Base-by-base conservation (phyloP, 2,329 filamentous ascomycete genomes). In the Neoscytalidium dimidiatum region DNA sequence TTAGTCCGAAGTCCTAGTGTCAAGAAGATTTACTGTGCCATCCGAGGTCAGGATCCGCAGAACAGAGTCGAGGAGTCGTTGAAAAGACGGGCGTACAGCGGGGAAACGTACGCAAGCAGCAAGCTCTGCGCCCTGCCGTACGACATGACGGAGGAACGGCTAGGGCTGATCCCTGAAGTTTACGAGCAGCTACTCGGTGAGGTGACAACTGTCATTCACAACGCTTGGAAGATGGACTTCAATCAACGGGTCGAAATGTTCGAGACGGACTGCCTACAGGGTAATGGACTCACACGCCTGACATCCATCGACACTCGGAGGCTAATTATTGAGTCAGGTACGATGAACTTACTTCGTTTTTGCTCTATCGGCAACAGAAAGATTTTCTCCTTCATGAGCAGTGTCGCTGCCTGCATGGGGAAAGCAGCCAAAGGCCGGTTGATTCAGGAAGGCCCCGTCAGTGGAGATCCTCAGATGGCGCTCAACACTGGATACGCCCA, bases 191-290 rank as follows among this genome's bases (percentile, higher is more conserved):
- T 74, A 17, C 66, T 70, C 3, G 67, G 41, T 4, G 66, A 62
- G 0, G 71, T 73, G 6, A 74, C 73, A 14, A 61, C 69, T 2
- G 71, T 74, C 28, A 60, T 73, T 29, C 69, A 71, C 19, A 72
- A 72, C 67, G 72, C 72, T 1, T 74, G 72, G 72, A 73, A 72
- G 64, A 71, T 74, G 69, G 72, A 74, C 61, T 74, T 74, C 31
- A 73, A 73, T 53, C 41, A 69, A 3, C 64, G 67, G 7, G 71
- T 74, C 13, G 69, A 73, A 56, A 67, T 70, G 49, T 75, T 75
- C 31, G 71, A 74, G 60, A 67, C 41, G 13, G 66, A 75, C 67
- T 75, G 73, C 65, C 65, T 75, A 13, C 66, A 66, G 4, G 61
- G 61, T 64, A 56, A 1, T 26, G 7, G 3, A 31, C 7, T 6